phyloP scores from a whole-genome alignment of 495 filamentous ascomycete genomes.

The Hypoxylon fuscum region DNA sequence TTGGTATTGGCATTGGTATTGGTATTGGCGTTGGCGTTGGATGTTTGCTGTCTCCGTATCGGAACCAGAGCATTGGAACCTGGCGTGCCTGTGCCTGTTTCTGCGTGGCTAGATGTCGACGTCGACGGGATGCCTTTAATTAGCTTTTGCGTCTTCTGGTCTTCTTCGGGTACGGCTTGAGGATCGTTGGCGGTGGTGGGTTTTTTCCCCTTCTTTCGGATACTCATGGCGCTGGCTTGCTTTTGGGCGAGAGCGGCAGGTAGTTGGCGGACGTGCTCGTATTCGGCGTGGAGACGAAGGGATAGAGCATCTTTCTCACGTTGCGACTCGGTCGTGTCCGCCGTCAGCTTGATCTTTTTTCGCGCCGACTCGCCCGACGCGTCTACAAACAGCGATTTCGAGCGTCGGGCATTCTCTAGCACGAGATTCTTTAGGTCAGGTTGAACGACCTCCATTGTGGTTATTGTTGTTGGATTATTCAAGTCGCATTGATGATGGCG shows the following conservation, averaged over 20 bases:
- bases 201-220: conserved; percentile 62
- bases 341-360: conserved; percentile 55
- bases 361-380: conserved; percentile 41
- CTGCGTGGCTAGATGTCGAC: too few relatives aligned
- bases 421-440: conserved; percentile 48
- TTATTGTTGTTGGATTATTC: background rate
- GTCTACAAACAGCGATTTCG: conserved; percentile 52
- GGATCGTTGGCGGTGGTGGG: conserved; percentile 57
- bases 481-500: background rate
- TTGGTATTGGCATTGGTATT: too few relatives aligned
- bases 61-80: conserved; percentile 68
- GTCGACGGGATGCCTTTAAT: conserved; percentile 70
- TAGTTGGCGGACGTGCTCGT: conserved; percentile 80
- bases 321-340: conserved; percentile 47
- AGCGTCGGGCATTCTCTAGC: conserved; percentile 51
- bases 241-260: conserved; percentile 88
- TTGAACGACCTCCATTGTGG: conserved; percentile 37
- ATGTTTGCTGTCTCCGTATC: conserved; percentile 53
- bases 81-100: conserved; percentile 48
- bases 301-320: conserved; percentile 54
- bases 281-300: conserved; percentile 70
- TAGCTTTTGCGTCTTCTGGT: conserved; percentile 70
- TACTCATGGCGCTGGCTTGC: conserved; percentile 61
- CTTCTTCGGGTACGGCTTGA: conserved; percentile 57
- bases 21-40: too few relatives aligned